Base-by-base conservation (phyloP, 2,329 filamentous ascomycete species). In the Pseudogymnoascus sp. region DNA sequence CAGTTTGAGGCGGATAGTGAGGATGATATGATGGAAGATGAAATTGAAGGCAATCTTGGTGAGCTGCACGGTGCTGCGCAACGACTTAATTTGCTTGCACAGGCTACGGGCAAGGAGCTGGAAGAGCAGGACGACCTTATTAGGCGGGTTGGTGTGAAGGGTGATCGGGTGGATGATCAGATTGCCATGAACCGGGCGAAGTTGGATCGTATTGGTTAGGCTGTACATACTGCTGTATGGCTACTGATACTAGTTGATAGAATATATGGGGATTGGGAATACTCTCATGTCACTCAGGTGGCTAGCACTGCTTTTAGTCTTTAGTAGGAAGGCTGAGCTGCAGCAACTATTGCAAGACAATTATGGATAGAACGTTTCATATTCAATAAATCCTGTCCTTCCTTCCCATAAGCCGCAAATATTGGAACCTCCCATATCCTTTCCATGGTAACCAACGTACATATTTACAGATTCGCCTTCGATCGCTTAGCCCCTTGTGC, bases 81-180 rank as follows among this genome's bases (percentile, higher is more conserved):
- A 64, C 83, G 88, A 67, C 78, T 96, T 73, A 92, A 96, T 71
- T 79, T 82, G 67, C 79, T 95, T 21, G 90, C 89, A 15, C 80
- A 82, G 68, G 89, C 88, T 53, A 93, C 91, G 71, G 88, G 88
- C 59, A 79, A 83, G 56, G 90, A 95, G 73, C 82, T 95, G 23
- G 87, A 91, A 65, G 78, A 83, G 64, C 90, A 96, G 78, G 96
- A 96, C 76, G 82, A 83, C 70, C 82, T 87, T 71, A 88, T 96
- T 71, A 87, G 89, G 66, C 83, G 87, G 64, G 91, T 97, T 72
- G 89, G 84, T 67, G 79, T 79, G 68, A 96, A 96, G 88, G 93
- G 88, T 77, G 91, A 96, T 74, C 83, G 81, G 69, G 90, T 96
- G 68, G 89, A 92, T 75, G 89, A 93, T 68, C 84, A 89, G 72